A percentile compares a stretch with the other conserved stretches of the same genome.
phyloP scores from a whole-genome alignment of 441 rosid genomes.

The Jatropha podagrica region DNA sequence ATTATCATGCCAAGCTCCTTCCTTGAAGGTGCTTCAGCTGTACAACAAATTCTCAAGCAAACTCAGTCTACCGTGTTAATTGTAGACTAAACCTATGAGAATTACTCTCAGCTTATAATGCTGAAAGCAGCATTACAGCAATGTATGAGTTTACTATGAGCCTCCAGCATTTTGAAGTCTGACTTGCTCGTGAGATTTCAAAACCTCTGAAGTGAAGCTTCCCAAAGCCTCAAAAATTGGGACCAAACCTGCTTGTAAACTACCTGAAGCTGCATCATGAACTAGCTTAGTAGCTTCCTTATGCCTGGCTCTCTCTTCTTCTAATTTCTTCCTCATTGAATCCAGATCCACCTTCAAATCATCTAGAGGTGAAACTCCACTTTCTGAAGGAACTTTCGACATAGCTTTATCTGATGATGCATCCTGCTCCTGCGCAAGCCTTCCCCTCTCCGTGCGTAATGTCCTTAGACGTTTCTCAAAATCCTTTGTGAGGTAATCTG shows the following conservation, averaged over 20 bases:
- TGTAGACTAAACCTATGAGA: no score
- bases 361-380: slow-evolving; percentile 74
- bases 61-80: no score
- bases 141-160: slow-evolving; percentile 22
- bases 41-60: no score
- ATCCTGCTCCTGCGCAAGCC: slow-evolving; percentile 44
- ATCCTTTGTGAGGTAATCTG: slow-evolving; percentile 63
- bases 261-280: slow-evolving; percentile 74
- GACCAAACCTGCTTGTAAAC: slow-evolving; percentile 73
- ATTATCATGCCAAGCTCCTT: slow-evolving; percentile 4
- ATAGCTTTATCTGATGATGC: slow-evolving; percentile 48
- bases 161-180: slow-evolving; percentile 44
- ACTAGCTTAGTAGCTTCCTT: slow-evolving; percentile 71
- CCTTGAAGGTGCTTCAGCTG: background rate
- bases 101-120: background rate
- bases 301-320: slow-evolving; percentile 62
- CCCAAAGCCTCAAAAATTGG: slow-evolving; percentile 89
- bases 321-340: slow-evolving; percentile 72
- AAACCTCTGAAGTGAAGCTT: slow-evolving; percentile 70
- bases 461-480: slow-evolving; percentile 58
- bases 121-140: background rate
- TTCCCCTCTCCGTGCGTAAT: slow-evolving; percentile 46
- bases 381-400: slow-evolving; percentile 52
- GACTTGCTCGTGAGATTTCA: slow-evolving; percentile 79
- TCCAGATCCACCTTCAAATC: slow-evolving; percentile 93